These are phyloP conservation scores for Lupinus albus DNA, from an alignment of 306 rosid genomes.

Conservation along the genomic window DNA sequence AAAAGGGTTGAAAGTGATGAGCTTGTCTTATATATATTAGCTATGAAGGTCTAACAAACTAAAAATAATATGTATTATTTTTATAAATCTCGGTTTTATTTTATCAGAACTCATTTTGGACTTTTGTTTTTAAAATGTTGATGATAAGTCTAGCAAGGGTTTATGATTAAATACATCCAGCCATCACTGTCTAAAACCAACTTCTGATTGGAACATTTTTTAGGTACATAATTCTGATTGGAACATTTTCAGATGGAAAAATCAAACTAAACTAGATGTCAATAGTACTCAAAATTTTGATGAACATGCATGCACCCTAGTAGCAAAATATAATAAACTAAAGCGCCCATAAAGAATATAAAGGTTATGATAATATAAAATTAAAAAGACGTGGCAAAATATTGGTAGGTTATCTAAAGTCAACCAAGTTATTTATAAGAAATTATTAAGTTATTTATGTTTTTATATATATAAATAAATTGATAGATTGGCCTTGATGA, in stretches of 20 bases:
- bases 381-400: conserved; percentile 43
- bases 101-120: conserved; percentile 17
- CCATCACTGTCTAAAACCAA: conserved; percentile 67
- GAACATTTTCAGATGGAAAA: conserved; percentile 58
- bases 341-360: conserved; percentile 31
- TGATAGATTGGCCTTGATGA: conserved; percentile 27
- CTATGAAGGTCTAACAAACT: conserved; percentile 43
- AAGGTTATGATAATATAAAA: background rate
- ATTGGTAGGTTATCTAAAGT: conserved; percentile 37
- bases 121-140: conserved; percentile 25
- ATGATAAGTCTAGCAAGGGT: conserved; percentile 46
- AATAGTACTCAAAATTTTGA: conserved; percentile 47
- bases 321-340: conserved; percentile 36
- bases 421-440: conserved; percentile 27
- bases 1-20: conserved; percentile 45
- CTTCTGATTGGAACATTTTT: conserved; percentile 42
- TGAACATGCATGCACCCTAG: conserved; percentile 38
- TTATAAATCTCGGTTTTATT: conserved; percentile 13
- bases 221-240: conserved; percentile 6
- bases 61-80: background rate
- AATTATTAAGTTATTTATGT: conserved; percentile 26
- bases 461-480: conserved; percentile 31
- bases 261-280: conserved; percentile 52
- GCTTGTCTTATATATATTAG: conserved; percentile 47
- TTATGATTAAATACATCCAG: conserved; percentile 49